Evolutionary conservation across 768 basidiomycete genomes (phyloP).

Genomic region (Boletus tylopilopsis): DNA sequence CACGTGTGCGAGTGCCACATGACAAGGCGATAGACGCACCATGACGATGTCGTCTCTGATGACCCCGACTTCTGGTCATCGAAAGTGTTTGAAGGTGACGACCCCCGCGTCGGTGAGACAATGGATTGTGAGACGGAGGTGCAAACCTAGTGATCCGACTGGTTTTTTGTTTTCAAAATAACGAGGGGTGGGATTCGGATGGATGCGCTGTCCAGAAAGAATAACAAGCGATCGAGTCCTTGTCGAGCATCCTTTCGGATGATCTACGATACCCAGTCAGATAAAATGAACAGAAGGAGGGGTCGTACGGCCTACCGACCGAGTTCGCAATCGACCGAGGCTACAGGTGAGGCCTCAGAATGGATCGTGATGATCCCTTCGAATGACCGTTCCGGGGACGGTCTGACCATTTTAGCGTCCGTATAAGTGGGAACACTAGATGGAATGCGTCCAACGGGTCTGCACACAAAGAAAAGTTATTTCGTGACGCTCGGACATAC

Average conservation of each 20-base stretch:
- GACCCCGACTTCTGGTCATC: constrained; percentile 43
- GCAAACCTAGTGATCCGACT: constrained; percentile 70
- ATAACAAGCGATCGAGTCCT: constrained; percentile 89
- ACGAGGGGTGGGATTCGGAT: constrained; percentile 24
- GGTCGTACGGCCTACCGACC: constrained; percentile 66
- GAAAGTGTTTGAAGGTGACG: too few relatives aligned
- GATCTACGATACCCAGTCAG: constrained; percentile 42
- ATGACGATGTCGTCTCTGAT: constrained; percentile 61
- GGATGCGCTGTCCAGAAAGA: constrained; percentile 86
- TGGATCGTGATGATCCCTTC: constrained; percentile 88
- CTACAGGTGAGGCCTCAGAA: constrained; percentile 98
- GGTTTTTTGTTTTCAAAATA: neutral
- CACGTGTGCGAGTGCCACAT: too few relatives aligned
- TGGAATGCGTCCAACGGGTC: constrained; percentile 28
- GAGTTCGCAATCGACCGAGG: constrained; percentile 84
- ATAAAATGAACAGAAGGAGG: neutral
- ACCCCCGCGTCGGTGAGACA: constrained; percentile 20
- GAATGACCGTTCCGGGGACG: constrained; percentile 76
- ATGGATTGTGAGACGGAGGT: constrained; percentile 77
- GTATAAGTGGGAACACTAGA: constrained; percentile 81
- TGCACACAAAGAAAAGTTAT: too few relatives aligned
- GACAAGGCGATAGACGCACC: too few relatives aligned
- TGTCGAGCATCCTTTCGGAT: constrained; percentile 94
- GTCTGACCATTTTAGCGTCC: constrained; percentile 85
- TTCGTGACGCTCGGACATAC: too few relatives aligned